These are phyloP conservation scores for Cercospora sp. DNA, from an alignment of 2,329 filamentous ascomycete species.

Conservation along the genomic window DNA sequence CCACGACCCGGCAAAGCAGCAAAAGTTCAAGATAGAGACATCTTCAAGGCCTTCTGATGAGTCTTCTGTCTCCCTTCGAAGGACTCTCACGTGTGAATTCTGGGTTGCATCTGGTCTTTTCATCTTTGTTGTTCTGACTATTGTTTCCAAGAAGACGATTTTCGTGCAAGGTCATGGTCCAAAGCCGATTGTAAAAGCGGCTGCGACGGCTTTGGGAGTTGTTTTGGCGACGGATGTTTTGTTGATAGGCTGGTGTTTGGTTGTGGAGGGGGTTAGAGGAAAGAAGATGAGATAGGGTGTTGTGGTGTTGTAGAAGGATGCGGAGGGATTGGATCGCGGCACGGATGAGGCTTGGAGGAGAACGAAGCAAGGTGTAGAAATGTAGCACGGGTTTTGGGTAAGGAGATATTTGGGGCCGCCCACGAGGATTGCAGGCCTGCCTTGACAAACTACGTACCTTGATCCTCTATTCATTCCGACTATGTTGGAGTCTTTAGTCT, in stretches of 20 bases:
- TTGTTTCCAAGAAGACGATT: not conserved
- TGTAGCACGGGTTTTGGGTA: no score
- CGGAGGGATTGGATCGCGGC: no score
- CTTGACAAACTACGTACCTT: no score
- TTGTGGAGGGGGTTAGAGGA: not conserved
- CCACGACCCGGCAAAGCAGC: no score
- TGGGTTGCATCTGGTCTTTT: not conserved
- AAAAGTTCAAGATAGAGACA: no score
- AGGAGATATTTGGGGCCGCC: no score
- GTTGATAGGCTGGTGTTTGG: not conserved
- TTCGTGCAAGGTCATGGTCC: not conserved
- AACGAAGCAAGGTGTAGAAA: no score
- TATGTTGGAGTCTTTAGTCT: no score
- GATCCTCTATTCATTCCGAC: no score
- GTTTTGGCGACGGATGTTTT: not conserved
- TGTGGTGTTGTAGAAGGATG: no score
- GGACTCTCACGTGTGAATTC: not conserved
- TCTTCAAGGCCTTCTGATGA: not conserved
- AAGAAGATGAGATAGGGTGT: not conserved
- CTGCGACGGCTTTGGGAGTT: not conserved
- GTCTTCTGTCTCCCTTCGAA: not conserved
- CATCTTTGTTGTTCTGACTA: not conserved
- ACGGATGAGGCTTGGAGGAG: no score
- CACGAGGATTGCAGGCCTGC: no score
- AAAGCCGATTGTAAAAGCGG: not conserved